Conservation (phyloP, 2,329 filamentous ascomycete genomes). For the Blumeria graminis region DNA sequence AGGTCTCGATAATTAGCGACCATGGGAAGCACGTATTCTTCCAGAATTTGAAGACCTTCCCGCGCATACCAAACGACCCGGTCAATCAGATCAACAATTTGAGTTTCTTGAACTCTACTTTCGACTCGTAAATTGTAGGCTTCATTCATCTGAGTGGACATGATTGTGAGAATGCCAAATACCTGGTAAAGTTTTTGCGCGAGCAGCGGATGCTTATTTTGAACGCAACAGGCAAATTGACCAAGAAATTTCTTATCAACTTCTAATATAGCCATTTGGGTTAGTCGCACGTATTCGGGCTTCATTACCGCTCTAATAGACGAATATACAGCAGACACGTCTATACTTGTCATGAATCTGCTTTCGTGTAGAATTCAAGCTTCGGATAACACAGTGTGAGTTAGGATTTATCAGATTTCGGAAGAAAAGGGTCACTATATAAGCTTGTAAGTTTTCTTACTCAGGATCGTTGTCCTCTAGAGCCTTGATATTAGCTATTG, state of each 20-base stretch:
- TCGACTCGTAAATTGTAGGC: conserved; percentile 63
- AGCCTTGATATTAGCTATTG: too few relatives aligned
- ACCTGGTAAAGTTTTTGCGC: conserved; percentile 73
- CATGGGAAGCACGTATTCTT: conserved; percentile 70
- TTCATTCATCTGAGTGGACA: conserved; percentile 60
- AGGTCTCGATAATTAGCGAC: conserved; percentile 58
- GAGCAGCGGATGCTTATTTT: conserved; percentile 53
- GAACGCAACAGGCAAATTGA: conserved; percentile 60
- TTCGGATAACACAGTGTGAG: too few relatives aligned
- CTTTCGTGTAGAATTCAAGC: too few relatives aligned
- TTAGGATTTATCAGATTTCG: too few relatives aligned
- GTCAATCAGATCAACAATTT: conserved; percentile 60
- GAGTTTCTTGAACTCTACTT: conserved; percentile 55
- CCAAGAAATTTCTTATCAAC: conserved; percentile 95
- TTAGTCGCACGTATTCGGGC: too few relatives aligned
- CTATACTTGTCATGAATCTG: too few relatives aligned
- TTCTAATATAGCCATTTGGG: conserved; percentile 72
- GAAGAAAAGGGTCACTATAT: too few relatives aligned
- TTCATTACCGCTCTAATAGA: too few relatives aligned
- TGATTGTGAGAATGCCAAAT: conserved; percentile 67
- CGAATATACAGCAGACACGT: too few relatives aligned
- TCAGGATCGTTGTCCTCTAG: too few relatives aligned
- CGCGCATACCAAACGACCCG: conserved; percentile 91
- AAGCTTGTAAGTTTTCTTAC: too few relatives aligned
- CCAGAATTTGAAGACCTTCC: conserved; percentile 71